A percentile compares a stretch with the other conserved stretches of the same genome.
These are phyloP conservation scores for Ceratobasidium papillatum DNA, from an alignment of 1,284 basidiomycete species.

Conservation along the genomic window DNA sequence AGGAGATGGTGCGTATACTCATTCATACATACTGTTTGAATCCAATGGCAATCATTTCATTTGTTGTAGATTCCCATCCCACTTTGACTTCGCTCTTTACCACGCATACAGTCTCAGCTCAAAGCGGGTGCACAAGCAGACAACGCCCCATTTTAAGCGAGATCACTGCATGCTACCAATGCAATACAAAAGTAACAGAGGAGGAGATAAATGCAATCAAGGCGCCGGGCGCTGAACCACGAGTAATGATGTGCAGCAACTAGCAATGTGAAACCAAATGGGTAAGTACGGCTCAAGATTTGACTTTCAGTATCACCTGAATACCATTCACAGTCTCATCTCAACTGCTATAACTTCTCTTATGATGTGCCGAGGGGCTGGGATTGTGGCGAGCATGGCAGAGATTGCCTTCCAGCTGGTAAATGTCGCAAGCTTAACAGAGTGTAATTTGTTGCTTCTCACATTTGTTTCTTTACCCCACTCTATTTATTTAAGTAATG, in stretches of 20 bases:
- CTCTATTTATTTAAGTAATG: no score
- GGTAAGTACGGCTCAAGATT: no score
- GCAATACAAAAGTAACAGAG: not conserved
- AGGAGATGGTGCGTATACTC: no score
- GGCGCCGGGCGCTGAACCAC: not conserved
- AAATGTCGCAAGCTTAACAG: not conserved
- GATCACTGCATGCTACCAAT: not conserved
- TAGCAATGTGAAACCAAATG: not conserved
- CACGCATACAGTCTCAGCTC: not conserved
- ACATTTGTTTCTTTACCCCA: no score
- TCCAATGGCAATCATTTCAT: not conserved
- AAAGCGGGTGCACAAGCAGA: not conserved
- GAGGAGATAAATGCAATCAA: not conserved
- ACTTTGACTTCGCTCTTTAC: not conserved
- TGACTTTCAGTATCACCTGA: not conserved
- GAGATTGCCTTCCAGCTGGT: not conserved
- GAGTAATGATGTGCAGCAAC: not conserved
- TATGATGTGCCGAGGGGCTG: not conserved
- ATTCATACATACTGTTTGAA: not conserved
- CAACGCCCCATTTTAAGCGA: not conserved
- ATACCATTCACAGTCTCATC: not conserved
- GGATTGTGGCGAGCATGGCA: not conserved
- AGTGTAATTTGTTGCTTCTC: not conserved
- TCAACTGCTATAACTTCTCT: not conserved
- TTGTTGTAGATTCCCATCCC: not conserved